These are phyloP conservation scores for Podospora conica DNA, from an alignment of 495 filamentous ascomycete species.

Conservation along the genomic window DNA sequence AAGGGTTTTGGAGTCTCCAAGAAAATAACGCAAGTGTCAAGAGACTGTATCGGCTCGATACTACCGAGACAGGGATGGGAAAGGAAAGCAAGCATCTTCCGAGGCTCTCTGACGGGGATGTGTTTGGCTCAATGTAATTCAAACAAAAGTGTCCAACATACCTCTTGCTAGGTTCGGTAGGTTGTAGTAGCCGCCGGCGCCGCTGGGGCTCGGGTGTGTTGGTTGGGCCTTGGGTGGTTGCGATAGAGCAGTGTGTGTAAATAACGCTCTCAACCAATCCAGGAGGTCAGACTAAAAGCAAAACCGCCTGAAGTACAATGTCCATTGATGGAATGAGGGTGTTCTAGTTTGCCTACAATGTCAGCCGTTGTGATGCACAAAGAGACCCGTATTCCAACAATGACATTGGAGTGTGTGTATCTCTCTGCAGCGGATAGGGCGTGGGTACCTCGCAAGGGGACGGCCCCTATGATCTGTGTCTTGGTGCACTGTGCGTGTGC, in stretches of 20 bases:
- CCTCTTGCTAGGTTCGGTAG: no score
- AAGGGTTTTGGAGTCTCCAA: no score
- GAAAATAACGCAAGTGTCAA: background rate
- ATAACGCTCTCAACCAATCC: no score
- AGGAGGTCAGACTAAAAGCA: background rate
- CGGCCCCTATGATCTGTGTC: background rate
- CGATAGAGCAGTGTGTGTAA: no score
- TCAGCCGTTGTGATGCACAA: background rate
- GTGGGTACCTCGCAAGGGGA: background rate
- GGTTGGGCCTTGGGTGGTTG: background rate
- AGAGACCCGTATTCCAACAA: background rate
- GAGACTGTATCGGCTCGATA: background rate
- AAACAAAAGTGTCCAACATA: background rate
- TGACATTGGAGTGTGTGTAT: background rate
- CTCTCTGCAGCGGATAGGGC: background rate
- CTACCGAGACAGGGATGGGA: background rate
- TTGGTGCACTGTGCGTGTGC: background rate
- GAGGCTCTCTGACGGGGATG: background rate
- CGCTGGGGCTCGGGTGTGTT: background rate
- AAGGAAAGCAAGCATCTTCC: background rate
- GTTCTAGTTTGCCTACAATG: background rate
- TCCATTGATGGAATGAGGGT: background rate
- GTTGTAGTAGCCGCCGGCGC: no score
- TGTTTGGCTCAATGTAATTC: background rate
- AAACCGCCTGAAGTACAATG: background rate